Percentiles rank a stretch among this genome's conserved stretches.
phyloP scores from a whole-genome alignment of 306 rosid species.

The Astragalus membranaceus region DNA sequence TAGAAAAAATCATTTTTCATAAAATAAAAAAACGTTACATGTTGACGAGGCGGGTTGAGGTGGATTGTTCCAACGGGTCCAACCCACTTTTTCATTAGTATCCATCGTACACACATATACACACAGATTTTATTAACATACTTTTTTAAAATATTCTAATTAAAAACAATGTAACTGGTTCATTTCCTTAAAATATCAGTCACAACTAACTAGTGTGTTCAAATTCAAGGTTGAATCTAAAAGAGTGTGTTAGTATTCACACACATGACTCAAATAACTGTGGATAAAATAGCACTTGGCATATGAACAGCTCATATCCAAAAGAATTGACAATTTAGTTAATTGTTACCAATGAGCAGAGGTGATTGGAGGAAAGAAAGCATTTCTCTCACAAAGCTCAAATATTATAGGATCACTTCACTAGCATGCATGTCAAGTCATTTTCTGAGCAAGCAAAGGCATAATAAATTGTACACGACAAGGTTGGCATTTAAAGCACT shows the following conservation, averaged over 20 bases:
- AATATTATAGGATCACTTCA: constrained; percentile 2
- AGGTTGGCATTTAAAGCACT: constrained; percentile 26
- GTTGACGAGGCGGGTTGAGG: no score
- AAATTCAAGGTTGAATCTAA: neutral
- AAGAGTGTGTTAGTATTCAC: neutral
- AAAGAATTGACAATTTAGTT: neutral
- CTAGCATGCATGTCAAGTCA: constrained; percentile 31
- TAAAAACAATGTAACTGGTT: neutral
- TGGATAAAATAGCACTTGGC: neutral
- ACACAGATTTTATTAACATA: neutral
- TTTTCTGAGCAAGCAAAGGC: constrained; percentile 38
- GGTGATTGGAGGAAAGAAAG: neutral
- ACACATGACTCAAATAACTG: neutral
- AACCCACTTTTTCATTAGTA: no score
- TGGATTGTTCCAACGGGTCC: no score
- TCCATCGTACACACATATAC: neutral
- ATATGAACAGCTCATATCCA: neutral
- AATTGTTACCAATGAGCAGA: neutral
- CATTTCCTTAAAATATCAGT: neutral
- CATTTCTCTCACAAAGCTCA: neutral
- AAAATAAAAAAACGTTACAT: no score
- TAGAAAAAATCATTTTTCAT: no score
- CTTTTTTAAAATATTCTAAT: neutral
- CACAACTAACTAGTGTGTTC: neutral
- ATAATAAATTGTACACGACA: constrained; percentile 35